Percentiles rank a stretch among this genome's conserved stretches.
Conservation (phyloP, 2,329 filamentous ascomycete species). For the Colletotrichum coccodes region DNA sequence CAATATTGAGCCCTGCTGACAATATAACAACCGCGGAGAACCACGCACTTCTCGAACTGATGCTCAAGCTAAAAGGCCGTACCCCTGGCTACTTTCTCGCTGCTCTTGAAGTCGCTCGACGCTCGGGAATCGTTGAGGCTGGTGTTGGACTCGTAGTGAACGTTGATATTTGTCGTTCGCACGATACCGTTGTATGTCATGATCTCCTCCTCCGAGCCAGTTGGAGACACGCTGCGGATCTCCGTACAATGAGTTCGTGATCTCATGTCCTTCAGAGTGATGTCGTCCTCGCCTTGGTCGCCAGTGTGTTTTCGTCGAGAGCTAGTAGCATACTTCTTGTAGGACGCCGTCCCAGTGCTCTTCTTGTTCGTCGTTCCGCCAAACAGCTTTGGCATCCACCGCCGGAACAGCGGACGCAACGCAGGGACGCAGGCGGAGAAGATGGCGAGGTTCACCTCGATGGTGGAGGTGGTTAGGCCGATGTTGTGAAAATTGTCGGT, state of each 20-base stretch:
- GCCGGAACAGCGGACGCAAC: slow-evolving; percentile 43
- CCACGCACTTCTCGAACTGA: background rate
- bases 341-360: background rate
- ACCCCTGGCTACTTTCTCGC: background rate
- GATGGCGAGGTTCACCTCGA: slow-evolving; percentile 50
- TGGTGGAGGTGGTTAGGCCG: slow-evolving; percentile 42
- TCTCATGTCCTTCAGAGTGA: background rate
- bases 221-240: slow-evolving; percentile 45
- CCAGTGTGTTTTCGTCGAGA: background rate
- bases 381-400: slow-evolving; percentile 27
- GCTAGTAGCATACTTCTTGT: background rate
- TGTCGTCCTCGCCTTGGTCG: background rate
- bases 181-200: slow-evolving; percentile 51
- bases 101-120: background rate
- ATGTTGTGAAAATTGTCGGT: slow-evolving; percentile 42
- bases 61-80: background rate
- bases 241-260: slow-evolving; percentile 38
- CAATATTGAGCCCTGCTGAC: too few relatives aligned
- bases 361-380: background rate
- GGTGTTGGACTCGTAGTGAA: slow-evolving; percentile 2
- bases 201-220: slow-evolving; percentile 48
- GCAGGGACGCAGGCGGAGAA: slow-evolving; percentile 47
- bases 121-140: background rate
- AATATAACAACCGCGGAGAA: background rate
- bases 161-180: slow-evolving; percentile 41